A percentile compares a stretch with the other conserved stretches of the same genome.
Evolutionary conservation across 257 asterid genomes (phyloP).

Genomic region (Solanum bulbocastanum): DNA sequence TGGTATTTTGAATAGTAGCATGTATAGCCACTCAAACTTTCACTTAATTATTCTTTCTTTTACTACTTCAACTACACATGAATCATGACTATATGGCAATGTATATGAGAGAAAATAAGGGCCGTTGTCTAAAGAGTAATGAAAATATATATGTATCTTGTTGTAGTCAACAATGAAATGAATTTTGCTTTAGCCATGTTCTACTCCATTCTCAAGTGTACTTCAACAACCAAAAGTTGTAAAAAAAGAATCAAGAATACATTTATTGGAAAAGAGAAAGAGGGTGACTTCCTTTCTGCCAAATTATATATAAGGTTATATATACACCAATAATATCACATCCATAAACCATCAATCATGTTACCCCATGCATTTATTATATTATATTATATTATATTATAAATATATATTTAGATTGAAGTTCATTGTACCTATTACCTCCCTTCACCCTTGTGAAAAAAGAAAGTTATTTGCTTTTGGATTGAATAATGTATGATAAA

Average conservation of each 20-base stretch:
- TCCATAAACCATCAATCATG: not conserved
- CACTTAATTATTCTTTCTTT: not conserved
- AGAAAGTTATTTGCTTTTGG: not conserved
- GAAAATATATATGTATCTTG: not conserved
- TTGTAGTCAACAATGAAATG: not conserved
- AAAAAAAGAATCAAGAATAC: not conserved
- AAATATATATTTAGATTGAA: not conserved
- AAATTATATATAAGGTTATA: not conserved
- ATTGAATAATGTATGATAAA: not conserved
- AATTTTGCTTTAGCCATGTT: not conserved
- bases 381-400: no score
- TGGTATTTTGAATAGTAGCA: slow-evolving; percentile 3
- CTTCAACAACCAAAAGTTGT: not conserved
- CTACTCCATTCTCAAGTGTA: not conserved
- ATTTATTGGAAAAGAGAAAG: not conserved
- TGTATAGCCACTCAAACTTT: not conserved
- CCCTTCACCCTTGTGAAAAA: not conserved
- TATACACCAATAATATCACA: not conserved
- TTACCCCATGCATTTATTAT: not conserved
- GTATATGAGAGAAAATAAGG: not conserved
- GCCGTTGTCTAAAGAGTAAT: not conserved
- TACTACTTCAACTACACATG: not conserved
- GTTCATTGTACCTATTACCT: not conserved
- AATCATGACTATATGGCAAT: not conserved
- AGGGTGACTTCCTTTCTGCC: not conserved